Conservation (phyloP, 2,329 filamentous ascomycete genomes). For the Apiospora hydei region DNA sequence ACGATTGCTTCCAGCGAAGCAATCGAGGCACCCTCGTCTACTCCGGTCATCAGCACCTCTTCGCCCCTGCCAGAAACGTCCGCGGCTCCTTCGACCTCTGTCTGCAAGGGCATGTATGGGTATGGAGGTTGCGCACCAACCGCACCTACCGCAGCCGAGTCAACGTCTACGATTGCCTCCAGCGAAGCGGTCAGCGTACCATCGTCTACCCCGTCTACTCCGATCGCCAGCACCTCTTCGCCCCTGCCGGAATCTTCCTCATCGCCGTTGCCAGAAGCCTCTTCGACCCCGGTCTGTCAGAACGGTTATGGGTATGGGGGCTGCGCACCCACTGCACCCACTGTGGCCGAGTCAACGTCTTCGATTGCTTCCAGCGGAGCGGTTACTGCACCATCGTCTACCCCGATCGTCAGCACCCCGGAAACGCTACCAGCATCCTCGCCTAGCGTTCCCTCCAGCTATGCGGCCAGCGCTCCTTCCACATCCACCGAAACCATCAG, state of each 20-base stretch:
- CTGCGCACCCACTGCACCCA: not conserved
- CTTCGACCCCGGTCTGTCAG: not conserved
- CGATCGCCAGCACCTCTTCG: not conserved
- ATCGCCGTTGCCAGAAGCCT: too few relatives aligned
- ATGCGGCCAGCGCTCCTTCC: not conserved
- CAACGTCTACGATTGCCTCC: not conserved
- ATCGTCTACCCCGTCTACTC: not conserved
- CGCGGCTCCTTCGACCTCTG: not conserved
- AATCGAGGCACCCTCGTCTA: not conserved
- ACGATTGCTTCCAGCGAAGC: not conserved
- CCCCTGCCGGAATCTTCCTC: too few relatives aligned
- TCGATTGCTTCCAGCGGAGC: not conserved
- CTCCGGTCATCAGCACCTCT: not conserved
- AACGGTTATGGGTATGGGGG: not conserved
- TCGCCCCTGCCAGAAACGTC: not conserved
- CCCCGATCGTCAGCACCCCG: not conserved
- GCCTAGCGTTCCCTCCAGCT: not conserved
- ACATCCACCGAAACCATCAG: conserved; percentile 2
- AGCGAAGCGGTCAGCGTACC: not conserved
- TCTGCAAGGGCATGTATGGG: not conserved
- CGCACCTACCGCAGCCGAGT: not conserved
- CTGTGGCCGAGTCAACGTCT: not conserved
- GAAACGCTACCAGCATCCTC: not conserved
- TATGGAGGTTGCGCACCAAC: not conserved
- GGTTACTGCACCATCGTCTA: not conserved